Base-by-base conservation (phyloP, 257 asterid genomes). In the Ehretia macrophylla region DNA sequence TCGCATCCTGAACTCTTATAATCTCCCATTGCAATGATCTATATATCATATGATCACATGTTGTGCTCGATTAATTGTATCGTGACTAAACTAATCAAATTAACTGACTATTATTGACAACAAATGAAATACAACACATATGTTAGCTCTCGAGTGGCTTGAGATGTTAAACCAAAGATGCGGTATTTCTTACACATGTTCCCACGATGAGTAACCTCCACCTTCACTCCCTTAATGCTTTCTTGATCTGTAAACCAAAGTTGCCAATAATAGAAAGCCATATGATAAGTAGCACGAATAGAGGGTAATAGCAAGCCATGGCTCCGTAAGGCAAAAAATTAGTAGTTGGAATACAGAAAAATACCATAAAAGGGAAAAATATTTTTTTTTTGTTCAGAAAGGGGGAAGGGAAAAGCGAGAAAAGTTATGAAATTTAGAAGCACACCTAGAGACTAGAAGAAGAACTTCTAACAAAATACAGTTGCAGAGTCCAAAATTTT, bases 191-290 rank as follows among this genome's bases (percentile, higher is more conserved):
- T 72, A 14, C 97, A 87, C 96, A 92, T 88, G 69, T 92, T 88
- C 17, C 99, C 96, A n/a, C 99, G 83, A 66, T 92, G 99, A 22
- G 99, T 92, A 55, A 92, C 99, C 75, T 92, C 97, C 51, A 92
- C 97, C 76, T 83, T 92, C 40, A 92, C 92, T 62, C 99, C 99
- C 99, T 80, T 19, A 92, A 78, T 8, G 99, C 97, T 72, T 92
- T 92, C 75, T 88, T 92, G 8, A 92, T 86, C 97, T 92, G 87
- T 57, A 53, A 68, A 17, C 39, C 67, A 39, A 63, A 27, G 47
- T 20, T n/a, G 52, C 23, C 42, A 16, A 14, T 37, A 4, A 27
- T 6, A 27, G 35, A n/a, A n/a, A 27, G 35, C 4, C 35, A 27
- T 27, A 27, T 27, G 35, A 27, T 27, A 3, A 27, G 35, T 27